Percentiles rank a stretch among this genome's conserved stretches.
Evolutionary conservation across 345 rosid genomes (phyloP).

Genomic region (Eucalyptus globulus): DNA sequence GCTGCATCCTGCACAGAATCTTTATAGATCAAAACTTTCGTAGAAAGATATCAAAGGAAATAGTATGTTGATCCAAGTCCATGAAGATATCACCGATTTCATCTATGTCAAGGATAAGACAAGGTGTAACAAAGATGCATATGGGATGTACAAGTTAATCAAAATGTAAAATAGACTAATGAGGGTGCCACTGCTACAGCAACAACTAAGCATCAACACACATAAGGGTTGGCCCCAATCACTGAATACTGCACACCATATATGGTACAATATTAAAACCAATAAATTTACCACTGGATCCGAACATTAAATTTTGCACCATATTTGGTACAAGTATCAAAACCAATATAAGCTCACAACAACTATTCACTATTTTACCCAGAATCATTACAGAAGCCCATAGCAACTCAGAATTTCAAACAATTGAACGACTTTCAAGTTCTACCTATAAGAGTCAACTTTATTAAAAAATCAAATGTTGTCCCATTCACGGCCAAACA

Average conservation of each 20-base stretch:
- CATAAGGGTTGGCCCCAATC: neutral
- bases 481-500: neutral
- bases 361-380: neutral
- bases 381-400: neutral
- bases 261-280: neutral
- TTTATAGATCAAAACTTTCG: neutral
- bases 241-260: neutral
- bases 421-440: neutral
- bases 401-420: neutral
- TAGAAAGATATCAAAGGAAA: neutral
- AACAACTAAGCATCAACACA: neutral
- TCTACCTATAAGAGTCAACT: neutral
- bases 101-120: neutral
- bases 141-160: neutral
- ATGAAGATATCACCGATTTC: neutral
- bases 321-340: neutral
- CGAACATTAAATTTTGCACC: neutral
- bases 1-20: slow-evolving; percentile 40
- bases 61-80: neutral
- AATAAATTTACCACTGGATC: neutral
- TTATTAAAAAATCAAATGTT: neutral
- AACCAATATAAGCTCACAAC: neutral
- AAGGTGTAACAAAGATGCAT: neutral
- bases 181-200: neutral
- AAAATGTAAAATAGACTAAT: neutral